Conservation (phyloP, 169 alveolate species). For the Plasmodium billcollinsi region DNA sequence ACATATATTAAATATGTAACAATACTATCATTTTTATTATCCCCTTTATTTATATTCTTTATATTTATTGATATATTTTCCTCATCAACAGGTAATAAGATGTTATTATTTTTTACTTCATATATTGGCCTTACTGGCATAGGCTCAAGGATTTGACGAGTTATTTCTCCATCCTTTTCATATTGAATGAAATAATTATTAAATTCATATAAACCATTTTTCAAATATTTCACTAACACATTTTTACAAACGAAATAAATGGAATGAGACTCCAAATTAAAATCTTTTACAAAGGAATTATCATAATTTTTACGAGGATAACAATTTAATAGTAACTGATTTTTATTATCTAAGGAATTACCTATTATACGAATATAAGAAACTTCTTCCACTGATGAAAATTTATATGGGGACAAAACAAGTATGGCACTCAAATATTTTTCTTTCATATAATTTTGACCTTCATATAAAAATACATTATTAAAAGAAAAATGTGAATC, state of each 20-base stretch:
- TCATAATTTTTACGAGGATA: constrained; percentile 41
- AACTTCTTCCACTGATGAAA: constrained; percentile 15
- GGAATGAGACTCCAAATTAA: constrained; percentile 21
- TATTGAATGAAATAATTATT: constrained; percentile 37
- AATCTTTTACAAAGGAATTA: not conserved
- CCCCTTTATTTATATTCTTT: not conserved
- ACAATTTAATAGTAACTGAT: constrained; percentile 31
- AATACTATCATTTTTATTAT: not conserved
- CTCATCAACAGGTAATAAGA: not conserved
- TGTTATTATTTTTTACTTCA: constrained; percentile 13
- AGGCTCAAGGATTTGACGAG: constrained; percentile 10
- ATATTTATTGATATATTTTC: not conserved
- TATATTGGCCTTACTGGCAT: constrained; percentile 64
- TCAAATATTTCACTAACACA: not conserved
- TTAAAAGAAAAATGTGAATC: constrained; percentile 23
- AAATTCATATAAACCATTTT: constrained; percentile 54
- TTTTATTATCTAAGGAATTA: constrained; percentile 27
- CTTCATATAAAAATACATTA: constrained; percentile 46
- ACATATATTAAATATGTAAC: constrained; percentile 21
- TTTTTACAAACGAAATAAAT: constrained; percentile 52
- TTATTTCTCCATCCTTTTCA: not conserved
- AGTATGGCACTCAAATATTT: constrained; percentile 39
- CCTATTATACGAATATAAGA: constrained; percentile 26
- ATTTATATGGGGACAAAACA: constrained; percentile 24
- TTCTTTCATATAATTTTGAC: constrained; percentile 5